Conservation (phyloP, 192 early-diverging fungal genomes). For the Haplosporangium gracile region DNA sequence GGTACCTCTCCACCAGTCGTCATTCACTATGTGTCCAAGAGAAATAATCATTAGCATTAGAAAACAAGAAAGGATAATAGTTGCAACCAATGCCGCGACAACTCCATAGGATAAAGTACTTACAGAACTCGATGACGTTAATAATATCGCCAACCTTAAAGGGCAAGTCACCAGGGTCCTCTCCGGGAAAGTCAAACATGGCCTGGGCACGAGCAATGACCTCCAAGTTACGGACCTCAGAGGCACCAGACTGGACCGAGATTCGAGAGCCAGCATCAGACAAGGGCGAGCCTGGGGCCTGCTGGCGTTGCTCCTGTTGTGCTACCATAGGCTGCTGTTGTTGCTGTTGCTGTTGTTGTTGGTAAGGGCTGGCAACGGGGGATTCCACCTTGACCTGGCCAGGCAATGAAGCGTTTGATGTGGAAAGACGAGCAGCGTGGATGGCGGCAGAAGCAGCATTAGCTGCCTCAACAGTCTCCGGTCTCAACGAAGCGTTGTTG, state of each 20-base stretch:
- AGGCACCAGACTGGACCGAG: constrained; percentile 9
- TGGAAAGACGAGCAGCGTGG: constrained; percentile 32
- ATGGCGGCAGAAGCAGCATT: constrained; percentile 41
- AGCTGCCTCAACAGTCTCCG: constrained; percentile 26
- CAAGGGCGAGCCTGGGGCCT: constrained; percentile 22
- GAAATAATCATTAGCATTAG: neutral
- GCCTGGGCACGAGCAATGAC: constrained; percentile 55
- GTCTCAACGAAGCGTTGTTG: constrained; percentile 9
- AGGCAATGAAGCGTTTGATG: constrained; percentile 17
- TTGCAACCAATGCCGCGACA: neutral
- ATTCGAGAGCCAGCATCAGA: constrained; percentile 37
- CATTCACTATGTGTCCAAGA: constrained; percentile 34
- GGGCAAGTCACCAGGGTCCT: constrained; percentile 48
- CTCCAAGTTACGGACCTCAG: constrained; percentile 32
- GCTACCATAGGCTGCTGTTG: constrained; percentile 42
- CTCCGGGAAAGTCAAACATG: constrained; percentile 52
- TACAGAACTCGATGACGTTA: constrained; percentile 50
- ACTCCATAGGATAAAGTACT: neutral
- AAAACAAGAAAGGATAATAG: neutral
- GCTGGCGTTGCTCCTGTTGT: constrained; percentile 18
- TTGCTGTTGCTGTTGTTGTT: constrained; percentile 16
- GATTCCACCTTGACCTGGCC: constrained; percentile 11
- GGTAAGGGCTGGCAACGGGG: constrained; percentile 9
- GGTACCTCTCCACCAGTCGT: constrained; percentile 52
- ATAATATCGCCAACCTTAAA: constrained; percentile 58